These are phyloP conservation scores for Arthrocladium fulminans DNA, from an alignment of 2,329 filamentous ascomycete genomes.

Conservation along the genomic window DNA sequence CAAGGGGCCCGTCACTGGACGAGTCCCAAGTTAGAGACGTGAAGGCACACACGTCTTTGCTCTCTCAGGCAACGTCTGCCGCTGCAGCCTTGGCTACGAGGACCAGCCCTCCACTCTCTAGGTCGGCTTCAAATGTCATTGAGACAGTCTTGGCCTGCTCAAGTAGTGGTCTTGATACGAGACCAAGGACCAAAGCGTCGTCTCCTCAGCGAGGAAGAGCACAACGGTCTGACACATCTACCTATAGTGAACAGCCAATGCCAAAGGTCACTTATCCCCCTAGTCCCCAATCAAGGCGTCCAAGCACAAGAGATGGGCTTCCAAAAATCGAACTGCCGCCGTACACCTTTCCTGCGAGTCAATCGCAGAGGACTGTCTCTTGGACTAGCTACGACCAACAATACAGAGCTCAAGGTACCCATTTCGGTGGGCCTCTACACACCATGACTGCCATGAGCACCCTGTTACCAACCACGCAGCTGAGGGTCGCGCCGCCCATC, in stretches of 20 bases:
- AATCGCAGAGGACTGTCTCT: slow-evolving; percentile 5
- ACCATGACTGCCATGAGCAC: slow-evolving; percentile 3
- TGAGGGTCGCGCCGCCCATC: neutral
- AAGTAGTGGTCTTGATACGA: neutral
- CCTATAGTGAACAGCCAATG: neutral
- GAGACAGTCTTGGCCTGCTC: slow-evolving; percentile 4
- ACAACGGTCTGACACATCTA: neutral
- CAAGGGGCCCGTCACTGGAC: slow-evolving; percentile 17
- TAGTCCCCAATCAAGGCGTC: neutral
- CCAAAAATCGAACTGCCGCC: neutral
- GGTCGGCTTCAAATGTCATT: slow-evolving; percentile 1
- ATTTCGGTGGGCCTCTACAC: neutral
- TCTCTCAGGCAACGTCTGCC: slow-evolving; percentile 20
- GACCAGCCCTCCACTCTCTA: slow-evolving; percentile 14
- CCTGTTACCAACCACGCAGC: neutral
- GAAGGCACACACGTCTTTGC: slow-evolving; percentile 18
- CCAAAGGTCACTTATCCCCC: neutral
- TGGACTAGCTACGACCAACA: slow-evolving; percentile 3
- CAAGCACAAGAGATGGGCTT: slow-evolving; percentile 2
- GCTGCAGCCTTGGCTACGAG: slow-evolving; percentile 17
- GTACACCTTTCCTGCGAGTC: neutral
- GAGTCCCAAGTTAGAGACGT: slow-evolving; percentile 18
- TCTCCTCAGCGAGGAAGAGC: slow-evolving; percentile 1
- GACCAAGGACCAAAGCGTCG: slow-evolving; percentile 1
- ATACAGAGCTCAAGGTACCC: neutral